Percentiles rank a stretch among this genome's conserved stretches.
phyloP scores from a whole-genome alignment of 2,329 filamentous ascomycete species.

The Trichophyton equinum region DNA sequence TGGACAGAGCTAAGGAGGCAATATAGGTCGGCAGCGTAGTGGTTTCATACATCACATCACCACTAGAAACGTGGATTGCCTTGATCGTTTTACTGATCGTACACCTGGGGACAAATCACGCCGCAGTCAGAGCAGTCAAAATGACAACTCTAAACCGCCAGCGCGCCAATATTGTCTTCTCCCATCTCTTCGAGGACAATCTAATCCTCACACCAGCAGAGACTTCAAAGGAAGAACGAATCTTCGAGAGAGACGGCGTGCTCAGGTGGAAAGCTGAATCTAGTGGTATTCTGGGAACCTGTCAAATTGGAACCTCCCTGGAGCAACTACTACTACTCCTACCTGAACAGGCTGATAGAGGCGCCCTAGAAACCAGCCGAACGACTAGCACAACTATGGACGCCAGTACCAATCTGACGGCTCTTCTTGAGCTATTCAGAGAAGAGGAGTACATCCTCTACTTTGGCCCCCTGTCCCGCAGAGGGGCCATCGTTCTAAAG shows the following conservation, averaged over 20 bases:
- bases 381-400: background rate
- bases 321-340: conserved; percentile 19
- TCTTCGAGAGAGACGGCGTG: conserved; percentile 53
- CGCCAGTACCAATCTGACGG: conserved; percentile 32
- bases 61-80: conserved; percentile 58
- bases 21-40: conserved; percentile 59
- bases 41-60: conserved; percentile 61
- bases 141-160: conserved; percentile 80
- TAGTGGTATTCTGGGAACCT: conserved; percentile 39
- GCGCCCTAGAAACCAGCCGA: too few relatives aligned
- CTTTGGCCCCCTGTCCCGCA: conserved; percentile 32
- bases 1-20: background rate
- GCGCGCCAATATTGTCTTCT: conserved; percentile 66
- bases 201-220: conserved; percentile 45
- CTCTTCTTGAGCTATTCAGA: conserved; percentile 40
- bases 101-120: conserved; percentile 76
- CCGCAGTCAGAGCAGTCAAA: conserved; percentile 69
- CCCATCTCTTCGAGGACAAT: conserved; percentile 38
- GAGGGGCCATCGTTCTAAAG: conserved; percentile 52
- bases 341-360: background rate
- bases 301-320: conserved; percentile 42
- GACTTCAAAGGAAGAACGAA: conserved; percentile 46
- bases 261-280: conserved; percentile 40
- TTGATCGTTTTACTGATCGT: conserved; percentile 59
- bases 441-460: conserved; percentile 51